A percentile compares a stretch with the other conserved stretches of the same genome.
These are phyloP conservation scores for Herpomyces periplanetae DNA, from an alignment of 2,329 filamentous ascomycete species.

Conservation along the genomic window DNA sequence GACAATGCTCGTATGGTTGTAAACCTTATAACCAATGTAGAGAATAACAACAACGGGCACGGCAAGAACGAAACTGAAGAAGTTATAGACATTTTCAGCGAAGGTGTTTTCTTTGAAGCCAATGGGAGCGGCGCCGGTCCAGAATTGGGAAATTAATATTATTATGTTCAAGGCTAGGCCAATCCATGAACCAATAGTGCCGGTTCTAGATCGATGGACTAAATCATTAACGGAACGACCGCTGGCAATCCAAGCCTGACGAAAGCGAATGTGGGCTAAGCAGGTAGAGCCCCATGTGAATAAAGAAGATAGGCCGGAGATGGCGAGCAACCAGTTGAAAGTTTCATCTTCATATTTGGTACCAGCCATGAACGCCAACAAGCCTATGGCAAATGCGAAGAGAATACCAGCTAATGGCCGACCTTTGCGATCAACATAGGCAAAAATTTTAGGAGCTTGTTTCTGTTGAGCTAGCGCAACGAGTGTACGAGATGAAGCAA, in stretches of 20 bases:
- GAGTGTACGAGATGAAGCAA: constrained; percentile 58
- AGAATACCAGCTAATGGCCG: constrained; percentile 34
- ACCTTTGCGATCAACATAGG: constrained; percentile 45
- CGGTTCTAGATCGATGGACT: constrained; percentile 40
- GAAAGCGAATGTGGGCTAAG: constrained; percentile 68
- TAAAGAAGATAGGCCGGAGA: constrained; percentile 29
- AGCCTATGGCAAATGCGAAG: constrained; percentile 22
- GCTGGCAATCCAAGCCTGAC: constrained; percentile 27
- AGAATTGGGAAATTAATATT: constrained; percentile 50
- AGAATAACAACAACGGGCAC: constrained; percentile 24
- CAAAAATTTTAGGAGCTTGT: constrained; percentile 34
- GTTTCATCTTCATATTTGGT: constrained; percentile 17
- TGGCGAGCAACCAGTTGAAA: constrained; percentile 39
- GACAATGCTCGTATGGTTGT: constrained; percentile 25
- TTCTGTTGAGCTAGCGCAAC: constrained; percentile 46
- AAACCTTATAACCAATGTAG: constrained; percentile 36
- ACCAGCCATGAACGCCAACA: constrained; percentile 38
- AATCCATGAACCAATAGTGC: constrained; percentile 37
- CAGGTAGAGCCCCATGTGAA: constrained; percentile 60
- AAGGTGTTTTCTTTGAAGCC: constrained; percentile 12
- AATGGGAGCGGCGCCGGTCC: constrained; percentile 42
- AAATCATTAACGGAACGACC: constrained; percentile 34
- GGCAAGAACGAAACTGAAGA: constrained; percentile 32
- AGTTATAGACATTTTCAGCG: constrained; percentile 15
- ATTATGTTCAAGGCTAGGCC: constrained; percentile 34